Percentiles rank a stretch among this genome's conserved stretches.
phyloP scores from a whole-genome alignment of 306 rosid genomes.

The Arachis stenosperma region DNA sequence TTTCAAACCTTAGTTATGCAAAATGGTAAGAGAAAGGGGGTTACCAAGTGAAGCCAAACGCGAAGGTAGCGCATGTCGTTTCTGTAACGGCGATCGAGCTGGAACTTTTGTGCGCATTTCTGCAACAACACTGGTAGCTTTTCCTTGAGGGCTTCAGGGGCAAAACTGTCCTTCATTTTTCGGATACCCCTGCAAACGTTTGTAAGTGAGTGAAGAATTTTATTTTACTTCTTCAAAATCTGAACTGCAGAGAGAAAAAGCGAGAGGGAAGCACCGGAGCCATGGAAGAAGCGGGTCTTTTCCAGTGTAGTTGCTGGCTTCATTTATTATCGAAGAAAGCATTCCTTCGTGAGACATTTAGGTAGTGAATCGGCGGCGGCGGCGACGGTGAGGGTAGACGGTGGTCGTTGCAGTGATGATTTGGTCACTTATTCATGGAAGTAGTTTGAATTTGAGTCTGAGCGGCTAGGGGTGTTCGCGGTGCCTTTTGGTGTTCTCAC shows the following conservation, averaged over 20 bases:
- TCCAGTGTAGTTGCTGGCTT: constrained; percentile 71
- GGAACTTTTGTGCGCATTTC: constrained; percentile 71
- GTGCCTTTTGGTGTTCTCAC: too few species aligned
- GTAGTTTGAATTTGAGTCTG: constrained; percentile 50
- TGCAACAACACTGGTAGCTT: constrained; percentile 76
- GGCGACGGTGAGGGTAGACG: constrained; percentile 44
- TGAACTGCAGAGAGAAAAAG: constrained; percentile 16
- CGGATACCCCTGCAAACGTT: constrained; percentile 69
- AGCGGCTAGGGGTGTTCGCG: constrained; percentile 28
- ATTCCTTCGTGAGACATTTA: constrained; percentile 57
- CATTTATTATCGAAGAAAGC: constrained; percentile 60
- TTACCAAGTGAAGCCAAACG: constrained; percentile 95
- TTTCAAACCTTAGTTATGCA: constrained; percentile 21
- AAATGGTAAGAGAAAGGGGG: not conserved
- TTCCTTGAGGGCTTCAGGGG: constrained; percentile 59
- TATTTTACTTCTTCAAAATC: not conserved
- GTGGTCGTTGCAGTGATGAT: not conserved
- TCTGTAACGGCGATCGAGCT: constrained; percentile 77
- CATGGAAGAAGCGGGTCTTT: constrained; percentile 96
- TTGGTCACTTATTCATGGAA: not conserved
- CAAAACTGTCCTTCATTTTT: constrained; percentile 68
- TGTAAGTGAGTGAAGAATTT: constrained; percentile 20
- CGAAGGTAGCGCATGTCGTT: constrained; percentile 87
- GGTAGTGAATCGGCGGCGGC: constrained; percentile 42
- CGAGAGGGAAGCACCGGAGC: constrained; percentile 62